Evolutionary conservation across 371 early-diverging fungal genomes (phyloP).

Genomic region (Choanephora cucurbitarum): DNA sequence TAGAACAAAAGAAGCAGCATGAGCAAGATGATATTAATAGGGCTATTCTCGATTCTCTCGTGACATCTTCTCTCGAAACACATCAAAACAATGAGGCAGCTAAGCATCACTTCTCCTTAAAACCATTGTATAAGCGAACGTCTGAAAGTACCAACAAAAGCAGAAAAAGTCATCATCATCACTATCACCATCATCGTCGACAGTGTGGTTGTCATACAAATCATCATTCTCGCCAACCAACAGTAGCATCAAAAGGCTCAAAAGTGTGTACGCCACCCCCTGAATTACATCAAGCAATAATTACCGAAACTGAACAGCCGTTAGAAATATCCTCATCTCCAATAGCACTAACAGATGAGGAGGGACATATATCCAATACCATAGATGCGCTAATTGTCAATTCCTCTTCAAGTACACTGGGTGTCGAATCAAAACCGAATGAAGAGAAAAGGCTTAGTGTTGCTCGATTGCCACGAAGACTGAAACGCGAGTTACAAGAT

Average conservation of each 20-base stretch:
- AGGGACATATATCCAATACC: no score
- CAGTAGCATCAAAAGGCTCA: not conserved
- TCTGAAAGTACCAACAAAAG: not conserved
- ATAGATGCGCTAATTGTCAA: not conserved
- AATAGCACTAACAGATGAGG: not conserved
- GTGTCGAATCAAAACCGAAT: not conserved
- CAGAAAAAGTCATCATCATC: not conserved
- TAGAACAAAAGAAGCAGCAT: conserved; percentile 12
- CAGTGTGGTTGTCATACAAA: not conserved
- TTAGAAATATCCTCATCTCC: not conserved
- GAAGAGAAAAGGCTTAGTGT: not conserved
- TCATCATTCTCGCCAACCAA: not conserved
- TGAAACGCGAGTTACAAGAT: conserved; percentile 20
- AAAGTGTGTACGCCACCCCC: conserved; percentile 13
- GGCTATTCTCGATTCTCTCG: conserved; percentile 6
- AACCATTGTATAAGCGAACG: conserved; percentile 4
- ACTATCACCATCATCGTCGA: not conserved
- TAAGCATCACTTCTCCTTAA: not conserved
- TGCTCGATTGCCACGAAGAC: conserved; percentile 13
- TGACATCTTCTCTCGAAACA: not conserved
- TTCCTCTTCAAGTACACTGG: conserved; percentile 17
- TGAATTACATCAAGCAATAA: conserved; percentile 2
- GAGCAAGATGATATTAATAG: conserved; percentile 19
- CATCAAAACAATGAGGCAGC: not conserved
- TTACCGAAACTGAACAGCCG: not conserved